A percentile compares a stretch with the other conserved stretches of the same genome.
phyloP scores from a whole-genome alignment of 176 grass and related monocot species.

The Bromus sterilis region DNA sequence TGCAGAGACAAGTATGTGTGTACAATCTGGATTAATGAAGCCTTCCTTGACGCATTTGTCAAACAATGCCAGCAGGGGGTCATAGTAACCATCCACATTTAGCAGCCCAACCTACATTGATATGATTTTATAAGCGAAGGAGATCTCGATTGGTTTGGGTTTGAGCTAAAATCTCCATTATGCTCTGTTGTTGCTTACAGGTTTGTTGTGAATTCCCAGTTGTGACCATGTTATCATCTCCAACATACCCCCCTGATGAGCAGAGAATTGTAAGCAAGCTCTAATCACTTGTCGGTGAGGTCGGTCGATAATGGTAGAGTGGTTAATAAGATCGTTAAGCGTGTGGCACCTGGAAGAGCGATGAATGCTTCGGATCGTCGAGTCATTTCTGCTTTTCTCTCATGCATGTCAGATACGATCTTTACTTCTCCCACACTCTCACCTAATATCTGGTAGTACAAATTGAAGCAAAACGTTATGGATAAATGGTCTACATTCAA shows the following conservation, averaged over 20 bases:
- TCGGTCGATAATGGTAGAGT: neutral
- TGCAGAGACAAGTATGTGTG: conserved; percentile 77
- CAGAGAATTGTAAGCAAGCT: conserved; percentile 1
- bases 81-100: conserved; percentile 94
- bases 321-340: neutral
- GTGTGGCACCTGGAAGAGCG: conserved; percentile 68
- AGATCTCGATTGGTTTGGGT: too few relatives aligned
- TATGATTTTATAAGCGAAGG: too few relatives aligned
- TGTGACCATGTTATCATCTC: conserved; percentile 99
- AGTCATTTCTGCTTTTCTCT: conserved; percentile 94
- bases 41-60: conserved; percentile 74
- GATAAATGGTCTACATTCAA: too few relatives aligned
- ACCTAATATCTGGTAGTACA: conserved; percentile 69
- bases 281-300: too few relatives aligned
- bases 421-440: conserved; percentile 78
- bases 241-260: conserved; percentile 75
- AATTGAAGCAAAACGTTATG: too few relatives aligned
- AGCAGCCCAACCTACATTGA: conserved; percentile 67
- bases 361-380: conserved; percentile 74
- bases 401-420: conserved; percentile 78
- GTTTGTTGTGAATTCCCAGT: conserved; percentile 88
- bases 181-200: conserved; percentile 32
- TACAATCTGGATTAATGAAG: conserved; percentile 76
- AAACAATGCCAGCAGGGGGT: conserved; percentile 72
- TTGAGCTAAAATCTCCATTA: too few relatives aligned